Evolutionary conservation across 257 asterid genomes (phyloP), one percentile per base, ranked within the genome.

Genomic region (Rhazya stricta): DNA sequence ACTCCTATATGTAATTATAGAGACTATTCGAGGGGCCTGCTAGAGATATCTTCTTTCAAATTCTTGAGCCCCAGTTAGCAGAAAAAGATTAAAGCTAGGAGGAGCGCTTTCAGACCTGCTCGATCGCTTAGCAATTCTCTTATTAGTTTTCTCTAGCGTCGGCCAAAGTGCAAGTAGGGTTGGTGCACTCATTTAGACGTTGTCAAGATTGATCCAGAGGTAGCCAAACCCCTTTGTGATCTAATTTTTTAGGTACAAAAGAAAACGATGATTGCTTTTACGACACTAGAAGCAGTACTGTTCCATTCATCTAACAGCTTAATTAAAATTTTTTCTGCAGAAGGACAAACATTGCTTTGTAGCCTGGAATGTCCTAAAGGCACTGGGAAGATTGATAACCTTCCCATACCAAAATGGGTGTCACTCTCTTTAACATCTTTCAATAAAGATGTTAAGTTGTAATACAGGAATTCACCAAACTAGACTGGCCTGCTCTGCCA

Each of bases 391-490:
- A 70, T 78, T 71, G 67, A 45, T n/a, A 68, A 53, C 81, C 73
- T 68, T 30, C 72, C 30, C 76, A 54, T 67, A 62, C 84, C 39
- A 77, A 27, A 77, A 66, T 67, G 74, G 80, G 80, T 11, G 66
- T 77, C 51, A 66, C 67, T 19, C 70, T 82, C 73, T 81, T 84
- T 67, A 72, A 42, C 81, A 84, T 70, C 79, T 81, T 83, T 80
- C 78, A 80, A 75, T 88, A 80, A 79, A 86, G 89, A 77, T 73
- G 79, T 30, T 72, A 46, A 51, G 62, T 71, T 67, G 70, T 69
- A 70, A 69, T 39, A 69, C 73, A 77, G 51, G 43, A 51, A 53
- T 72, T 70, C 69, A 66, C 71, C 66, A 67, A 79, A 77, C 65
- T 67, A 50, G 54, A 66, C 74, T 54, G 72, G 66, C 74, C 80